A percentile compares a stretch with the other conserved stretches of the same genome.
phyloP scores from a whole-genome alignment of 2,329 filamentous ascomycete species.

The Xylariaceae sp. region DNA sequence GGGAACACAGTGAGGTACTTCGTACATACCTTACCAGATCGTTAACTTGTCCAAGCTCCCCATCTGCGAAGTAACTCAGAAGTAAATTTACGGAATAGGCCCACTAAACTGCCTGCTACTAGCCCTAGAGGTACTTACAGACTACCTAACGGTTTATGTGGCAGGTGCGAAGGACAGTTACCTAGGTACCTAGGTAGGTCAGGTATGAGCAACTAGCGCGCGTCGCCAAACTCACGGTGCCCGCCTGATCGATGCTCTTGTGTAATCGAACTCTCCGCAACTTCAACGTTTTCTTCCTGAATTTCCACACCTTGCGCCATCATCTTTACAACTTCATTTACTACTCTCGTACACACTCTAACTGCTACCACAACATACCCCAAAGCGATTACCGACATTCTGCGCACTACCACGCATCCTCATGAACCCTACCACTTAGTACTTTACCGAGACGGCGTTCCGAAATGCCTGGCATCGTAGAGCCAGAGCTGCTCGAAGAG shows the following conservation, averaged over 20 bases:
- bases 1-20: no score
- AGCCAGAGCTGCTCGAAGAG: conserved; percentile 26
- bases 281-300: neutral
- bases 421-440: conserved; percentile 23
- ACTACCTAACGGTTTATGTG: neutral
- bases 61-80: no score
- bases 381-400: neutral
- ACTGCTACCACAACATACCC: neutral
- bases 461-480: conserved; percentile 32
- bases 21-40: no score
- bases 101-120: no score
- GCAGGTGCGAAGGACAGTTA: neutral
- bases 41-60: no score
- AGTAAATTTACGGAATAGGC: no score
- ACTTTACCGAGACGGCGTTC: conserved; percentile 19
- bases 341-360: neutral
- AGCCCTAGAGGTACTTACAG: neutral
- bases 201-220: neutral
- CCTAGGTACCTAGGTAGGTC: neutral
- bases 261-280: neutral
- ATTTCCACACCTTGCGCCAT: neutral
- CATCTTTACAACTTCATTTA: neutral
- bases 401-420: neutral
- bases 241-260: neutral
- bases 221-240: conserved; percentile 6